phyloP scores from a whole-genome alignment of 805 yeast genomes.

The Candida manassasensis region DNA sequence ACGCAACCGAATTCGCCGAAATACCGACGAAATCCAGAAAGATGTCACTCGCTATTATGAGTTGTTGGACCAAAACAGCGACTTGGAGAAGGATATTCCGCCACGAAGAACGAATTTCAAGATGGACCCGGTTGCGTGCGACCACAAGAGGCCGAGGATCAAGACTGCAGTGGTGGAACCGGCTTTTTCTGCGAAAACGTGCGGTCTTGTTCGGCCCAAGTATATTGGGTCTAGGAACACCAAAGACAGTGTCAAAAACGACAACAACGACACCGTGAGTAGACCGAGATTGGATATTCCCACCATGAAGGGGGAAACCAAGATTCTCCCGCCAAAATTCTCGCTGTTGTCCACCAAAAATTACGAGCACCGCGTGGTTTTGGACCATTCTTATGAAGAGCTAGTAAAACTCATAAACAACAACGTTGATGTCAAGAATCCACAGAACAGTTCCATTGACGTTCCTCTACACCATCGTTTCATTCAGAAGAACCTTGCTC shows the following conservation, averaged over 20 bases:
- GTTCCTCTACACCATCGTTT: conserved; percentile 19
- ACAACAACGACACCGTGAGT: too few relatives aligned
- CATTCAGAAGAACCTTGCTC: conserved; percentile 20
- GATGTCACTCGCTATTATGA: conserved; percentile 18
- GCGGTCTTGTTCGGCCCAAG: conserved; percentile 3
- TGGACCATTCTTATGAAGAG: conserved; percentile 15
- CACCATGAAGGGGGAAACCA: not conserved
- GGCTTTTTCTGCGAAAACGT: not conserved
- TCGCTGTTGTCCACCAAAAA: conserved; percentile 6
- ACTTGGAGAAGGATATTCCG: conserved; percentile 23
- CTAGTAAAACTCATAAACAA: conserved; percentile 15
- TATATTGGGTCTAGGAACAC: conserved; percentile 1
- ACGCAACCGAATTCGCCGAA: conserved; percentile 4
- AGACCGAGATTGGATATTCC: conserved; percentile 1
- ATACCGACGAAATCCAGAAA: conserved; percentile 11
- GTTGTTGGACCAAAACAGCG: conserved; percentile 11
- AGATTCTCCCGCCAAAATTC: conserved; percentile 3
- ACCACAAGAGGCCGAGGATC: not conserved
- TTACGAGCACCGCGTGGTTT: conserved; percentile 15
- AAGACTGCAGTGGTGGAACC: not conserved
- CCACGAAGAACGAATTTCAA: conserved; percentile 14
- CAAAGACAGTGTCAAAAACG: too few relatives aligned
- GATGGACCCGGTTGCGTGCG: conserved; percentile 6
- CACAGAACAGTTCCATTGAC: conserved; percentile 15
- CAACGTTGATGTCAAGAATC: conserved; percentile 7